phyloP scores from a whole-genome alignment of 2,329 filamentous ascomycete genomes.

The Capronia coronata region DNA sequence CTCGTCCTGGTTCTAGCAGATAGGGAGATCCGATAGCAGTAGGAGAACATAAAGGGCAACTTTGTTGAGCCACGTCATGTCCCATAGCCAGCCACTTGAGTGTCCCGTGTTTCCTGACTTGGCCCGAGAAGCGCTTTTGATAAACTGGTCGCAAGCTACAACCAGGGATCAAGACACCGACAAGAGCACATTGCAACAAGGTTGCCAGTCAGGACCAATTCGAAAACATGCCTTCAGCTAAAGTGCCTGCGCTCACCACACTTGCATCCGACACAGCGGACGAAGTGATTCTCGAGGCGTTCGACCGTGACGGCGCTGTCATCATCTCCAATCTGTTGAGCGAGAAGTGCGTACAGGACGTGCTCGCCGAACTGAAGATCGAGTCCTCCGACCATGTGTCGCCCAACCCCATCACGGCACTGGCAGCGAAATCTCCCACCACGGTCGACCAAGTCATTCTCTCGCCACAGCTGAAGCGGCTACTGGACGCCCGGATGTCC shows the following conservation, averaged over 20 bases:
- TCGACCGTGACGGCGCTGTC: neutral
- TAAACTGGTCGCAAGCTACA: too few relatives aligned
- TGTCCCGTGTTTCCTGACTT: too few relatives aligned
- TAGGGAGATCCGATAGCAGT: too few relatives aligned
- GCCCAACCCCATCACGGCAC: neutral
- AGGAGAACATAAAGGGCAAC: too few relatives aligned
- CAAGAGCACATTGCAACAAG: too few relatives aligned
- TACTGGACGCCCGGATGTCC: neutral
- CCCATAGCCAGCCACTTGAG: too few relatives aligned
- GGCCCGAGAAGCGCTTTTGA: too few relatives aligned
- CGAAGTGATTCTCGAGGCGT: neutral
- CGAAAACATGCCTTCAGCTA: neutral
- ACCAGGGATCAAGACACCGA: too few relatives aligned
- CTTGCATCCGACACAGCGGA: neutral
- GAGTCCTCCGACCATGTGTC: neutral
- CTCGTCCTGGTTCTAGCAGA: too few relatives aligned
- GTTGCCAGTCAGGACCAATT: too few relatives aligned
- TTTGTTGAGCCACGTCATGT: too few relatives aligned
- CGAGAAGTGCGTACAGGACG: neutral
- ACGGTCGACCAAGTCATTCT: neutral
- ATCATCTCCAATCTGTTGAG: neutral
- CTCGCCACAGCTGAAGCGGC: neutral
- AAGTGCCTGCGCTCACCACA: neutral
- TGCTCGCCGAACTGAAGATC: neutral
- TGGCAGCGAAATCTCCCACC: neutral